These are phyloP conservation scores for Casuarina cunninghamiana DNA, from an alignment of 306 rosid genomes.

Conservation along the genomic window DNA sequence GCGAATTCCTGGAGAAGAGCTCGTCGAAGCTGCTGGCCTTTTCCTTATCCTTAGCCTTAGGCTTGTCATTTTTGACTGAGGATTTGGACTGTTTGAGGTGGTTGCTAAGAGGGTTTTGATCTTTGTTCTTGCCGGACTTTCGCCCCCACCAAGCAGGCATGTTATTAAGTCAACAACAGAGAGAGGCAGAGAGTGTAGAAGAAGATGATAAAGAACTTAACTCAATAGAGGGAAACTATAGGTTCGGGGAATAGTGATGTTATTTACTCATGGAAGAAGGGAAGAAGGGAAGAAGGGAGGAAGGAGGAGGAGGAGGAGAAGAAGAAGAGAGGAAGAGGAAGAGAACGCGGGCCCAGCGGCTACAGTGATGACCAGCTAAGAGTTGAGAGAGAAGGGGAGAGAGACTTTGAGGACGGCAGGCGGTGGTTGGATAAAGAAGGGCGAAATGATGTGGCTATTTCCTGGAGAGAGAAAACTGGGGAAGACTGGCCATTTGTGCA, in stretches of 20 bases:
- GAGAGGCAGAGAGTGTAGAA: not conserved
- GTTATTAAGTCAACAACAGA: not conserved
- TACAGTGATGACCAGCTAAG: conserved; percentile 54
- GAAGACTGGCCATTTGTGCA: not conserved
- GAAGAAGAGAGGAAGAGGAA: not conserved
- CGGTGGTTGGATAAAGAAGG: conserved; percentile 69
- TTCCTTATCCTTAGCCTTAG: conserved; percentile 28
- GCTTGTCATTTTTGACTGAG: conserved; percentile 22
- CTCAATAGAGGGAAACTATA: conserved; percentile 20
- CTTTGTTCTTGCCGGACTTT: conserved; percentile 63
- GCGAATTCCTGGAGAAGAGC: conserved; percentile 47
- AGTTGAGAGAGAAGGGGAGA: conserved; percentile 9
- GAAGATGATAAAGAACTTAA: not conserved
- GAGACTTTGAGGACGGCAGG: conserved; percentile 53
- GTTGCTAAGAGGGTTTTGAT: conserved; percentile 22
- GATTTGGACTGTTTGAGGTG: conserved; percentile 46
- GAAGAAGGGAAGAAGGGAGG: conserved; percentile 24
- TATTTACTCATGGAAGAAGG: conserved; percentile 31
- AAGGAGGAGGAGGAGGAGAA: conserved; percentile 14
- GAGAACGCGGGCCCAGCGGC: not conserved
- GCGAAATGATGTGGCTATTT: conserved; percentile 56
- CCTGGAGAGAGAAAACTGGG: conserved; percentile 27
- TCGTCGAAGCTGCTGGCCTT: conserved; percentile 70
- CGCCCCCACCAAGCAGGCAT: conserved; percentile 95
- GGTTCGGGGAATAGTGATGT: conserved; percentile 14